Conservation (phyloP, 2,329 filamentous ascomycete genomes). For the Talaromyces amestolkiae region DNA sequence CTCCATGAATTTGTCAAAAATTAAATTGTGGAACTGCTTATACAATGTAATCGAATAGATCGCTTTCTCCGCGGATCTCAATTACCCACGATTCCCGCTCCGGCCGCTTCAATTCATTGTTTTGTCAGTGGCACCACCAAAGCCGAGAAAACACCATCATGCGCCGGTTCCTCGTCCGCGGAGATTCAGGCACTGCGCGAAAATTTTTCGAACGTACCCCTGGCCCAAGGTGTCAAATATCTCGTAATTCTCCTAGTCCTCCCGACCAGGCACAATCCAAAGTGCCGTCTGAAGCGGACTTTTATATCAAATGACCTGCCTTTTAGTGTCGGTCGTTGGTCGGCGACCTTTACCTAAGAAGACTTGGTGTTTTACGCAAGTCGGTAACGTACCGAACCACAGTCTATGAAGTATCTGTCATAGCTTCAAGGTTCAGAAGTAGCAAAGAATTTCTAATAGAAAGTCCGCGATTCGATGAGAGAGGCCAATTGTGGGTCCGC, state of each 20-base stretch:
- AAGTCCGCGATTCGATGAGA: constrained; percentile 10
- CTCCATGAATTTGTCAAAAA: too few relatives aligned
- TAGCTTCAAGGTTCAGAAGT: background rate
- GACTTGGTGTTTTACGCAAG: background rate
- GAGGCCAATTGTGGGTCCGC: background rate
- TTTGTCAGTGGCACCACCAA: background rate
- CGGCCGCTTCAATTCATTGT: background rate
- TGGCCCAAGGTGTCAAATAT: background rate
- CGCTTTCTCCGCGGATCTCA: constrained; percentile 11
- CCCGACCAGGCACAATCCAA: background rate
- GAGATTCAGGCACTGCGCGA: constrained; percentile 1
- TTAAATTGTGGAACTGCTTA: background rate
- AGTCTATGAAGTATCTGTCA: background rate
- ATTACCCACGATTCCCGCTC: background rate
- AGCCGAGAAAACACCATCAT: background rate
- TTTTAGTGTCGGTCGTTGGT: background rate
- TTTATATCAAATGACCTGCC: background rate
- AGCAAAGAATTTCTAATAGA: constrained; percentile 11
- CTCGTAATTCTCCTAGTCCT: background rate
- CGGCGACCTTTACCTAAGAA: background rate
- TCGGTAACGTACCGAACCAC: too few relatives aligned
- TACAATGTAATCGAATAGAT: background rate
- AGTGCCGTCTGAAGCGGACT: background rate
- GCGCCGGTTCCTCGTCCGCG: background rate
- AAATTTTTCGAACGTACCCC: background rate